These are phyloP conservation scores for Apiosordaria backusii DNA, from an alignment of 495 filamentous ascomycete genomes.

Conservation along the genomic window DNA sequence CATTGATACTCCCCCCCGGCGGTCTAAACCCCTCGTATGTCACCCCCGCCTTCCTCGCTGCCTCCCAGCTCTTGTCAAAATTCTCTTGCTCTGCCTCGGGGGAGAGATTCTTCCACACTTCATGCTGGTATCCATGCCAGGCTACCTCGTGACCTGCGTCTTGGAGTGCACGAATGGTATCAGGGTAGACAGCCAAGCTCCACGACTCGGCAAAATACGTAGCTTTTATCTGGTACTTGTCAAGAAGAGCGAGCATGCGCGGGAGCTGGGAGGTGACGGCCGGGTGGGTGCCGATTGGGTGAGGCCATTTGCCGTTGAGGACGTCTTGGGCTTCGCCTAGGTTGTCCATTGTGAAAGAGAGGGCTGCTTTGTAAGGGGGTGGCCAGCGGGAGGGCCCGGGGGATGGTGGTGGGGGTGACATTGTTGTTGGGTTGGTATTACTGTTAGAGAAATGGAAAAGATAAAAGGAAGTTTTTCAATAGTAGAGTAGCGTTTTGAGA, in stretches of 20 bases:
- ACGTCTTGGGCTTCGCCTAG: constrained; percentile 40
- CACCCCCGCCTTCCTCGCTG: constrained; percentile 13
- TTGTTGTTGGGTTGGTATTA: background rate
- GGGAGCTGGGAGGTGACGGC: constrained; percentile 30
- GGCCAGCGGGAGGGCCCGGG: constrained; percentile 31
- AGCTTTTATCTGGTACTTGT: constrained; percentile 22
- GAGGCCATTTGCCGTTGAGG: constrained; percentile 23
- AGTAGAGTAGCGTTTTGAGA: too few species aligned
- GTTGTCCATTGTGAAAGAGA: constrained; percentile 39
- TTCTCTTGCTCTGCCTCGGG: constrained; percentile 18
- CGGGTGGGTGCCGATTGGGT: constrained; percentile 30
- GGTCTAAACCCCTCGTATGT: constrained; percentile 33
- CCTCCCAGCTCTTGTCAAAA: constrained; percentile 27
- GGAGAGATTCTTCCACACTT: constrained; percentile 25
- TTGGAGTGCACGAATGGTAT: constrained; percentile 16
- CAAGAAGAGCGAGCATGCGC: constrained; percentile 32
- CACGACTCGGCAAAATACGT: constrained; percentile 39
- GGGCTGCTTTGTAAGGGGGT: constrained; percentile 29
- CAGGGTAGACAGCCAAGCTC: constrained; percentile 33
- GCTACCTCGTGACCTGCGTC: constrained; percentile 31
- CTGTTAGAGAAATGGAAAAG: background rate
- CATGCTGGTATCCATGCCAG: constrained; percentile 39
- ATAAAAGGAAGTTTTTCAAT: background rate
- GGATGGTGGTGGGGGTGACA: background rate
- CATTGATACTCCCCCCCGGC: constrained; percentile 29